Evolutionary conservation across 2,329 filamentous ascomycete genomes (phyloP), one percentile per base, ranked within the genome.

Genomic region (Chaetomiaceae sp.): DNA sequence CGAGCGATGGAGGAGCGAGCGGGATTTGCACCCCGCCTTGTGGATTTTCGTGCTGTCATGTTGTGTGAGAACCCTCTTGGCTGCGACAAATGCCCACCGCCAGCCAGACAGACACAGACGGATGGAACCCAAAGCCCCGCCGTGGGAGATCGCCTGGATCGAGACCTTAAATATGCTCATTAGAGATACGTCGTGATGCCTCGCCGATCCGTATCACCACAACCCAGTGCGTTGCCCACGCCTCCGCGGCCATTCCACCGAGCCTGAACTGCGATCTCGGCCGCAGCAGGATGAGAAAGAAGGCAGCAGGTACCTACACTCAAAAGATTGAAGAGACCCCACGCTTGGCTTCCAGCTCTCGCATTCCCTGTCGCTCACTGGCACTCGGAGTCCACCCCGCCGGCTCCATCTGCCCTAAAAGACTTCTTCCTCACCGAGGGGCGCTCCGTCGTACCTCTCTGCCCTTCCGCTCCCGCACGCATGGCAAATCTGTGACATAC

Each of bases 401-500:
- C n/a, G n/a, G n/a, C n/a, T n/a, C n/a, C n/a, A n/a, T n/a, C n/a
- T n/a, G n/a, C n/a, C n/a, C n/a, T n/a, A n/a, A n/a, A n/a, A n/a
- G n/a, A n/a, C n/a, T n/a, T n/a, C n/a, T n/a, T n/a, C n/a, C n/a
- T n/a, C 33, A 37, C 22, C 27, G 27, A 31, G 19, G 22, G 14
- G 22, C 22, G 27, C 11, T 15, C n/a, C 36, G 15, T n/a, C 8
- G 27, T 9, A 31, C 27, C 27, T 23, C 33, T n/a, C 40, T n/a
- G 25, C 22, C 37, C 33, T 54, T 46, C 50, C 50, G 49, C 45
- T 51, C 44, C 47, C 20, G 46, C 55, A 60, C 53, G 57, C 55
- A 54, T 59, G 53, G 53, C 55, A 50, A 55, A 45, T 57, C 53
- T 60, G 42, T 53, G 55, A 44, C 46, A 54, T 33, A 25, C 43